Evolutionary conservation across 2,329 filamentous ascomycete species (phyloP).

Genomic region (Penicillium occitanis): DNA sequence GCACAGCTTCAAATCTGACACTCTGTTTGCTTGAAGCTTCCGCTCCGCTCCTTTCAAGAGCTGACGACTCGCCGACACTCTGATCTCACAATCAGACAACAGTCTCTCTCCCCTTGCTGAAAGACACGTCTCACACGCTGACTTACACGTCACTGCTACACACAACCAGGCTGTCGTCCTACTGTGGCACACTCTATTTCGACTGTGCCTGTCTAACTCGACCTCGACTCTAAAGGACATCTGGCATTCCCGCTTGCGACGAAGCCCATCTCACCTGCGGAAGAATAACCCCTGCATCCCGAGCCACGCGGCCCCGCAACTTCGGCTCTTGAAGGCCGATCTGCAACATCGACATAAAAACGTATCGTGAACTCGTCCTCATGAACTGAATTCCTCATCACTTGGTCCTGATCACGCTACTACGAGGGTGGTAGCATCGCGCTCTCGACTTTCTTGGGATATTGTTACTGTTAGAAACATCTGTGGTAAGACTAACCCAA

Average conservation of each 20-base stretch:
- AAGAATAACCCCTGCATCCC: constrained; percentile 12
- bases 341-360: not conserved
- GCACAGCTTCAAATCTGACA: not conserved
- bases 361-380: not conserved
- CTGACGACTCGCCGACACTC: not conserved
- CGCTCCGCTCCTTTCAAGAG: not conserved
- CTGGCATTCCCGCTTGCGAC: constrained; percentile 15
- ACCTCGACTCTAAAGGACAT: constrained; percentile 13
- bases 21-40: not conserved
- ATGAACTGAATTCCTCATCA: not conserved
- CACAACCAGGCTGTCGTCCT: not conserved
- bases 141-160: not conserved
- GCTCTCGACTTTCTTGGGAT: not conserved
- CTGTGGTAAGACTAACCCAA: not conserved
- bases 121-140: not conserved
- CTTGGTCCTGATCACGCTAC: not conserved
- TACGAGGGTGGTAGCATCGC: not conserved
- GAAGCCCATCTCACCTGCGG: not conserved
- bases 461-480: not conserved
- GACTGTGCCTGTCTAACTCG: not conserved
- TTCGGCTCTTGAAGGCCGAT: constrained; percentile 9
- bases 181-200: constrained; percentile 4
- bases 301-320: constrained; percentile 18
- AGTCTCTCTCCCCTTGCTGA: not conserved
- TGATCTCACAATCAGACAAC: not conserved